Evolutionary conservation across 2,329 filamentous ascomycete species (phyloP).

Genomic region (Nectriaceae sp.): DNA sequence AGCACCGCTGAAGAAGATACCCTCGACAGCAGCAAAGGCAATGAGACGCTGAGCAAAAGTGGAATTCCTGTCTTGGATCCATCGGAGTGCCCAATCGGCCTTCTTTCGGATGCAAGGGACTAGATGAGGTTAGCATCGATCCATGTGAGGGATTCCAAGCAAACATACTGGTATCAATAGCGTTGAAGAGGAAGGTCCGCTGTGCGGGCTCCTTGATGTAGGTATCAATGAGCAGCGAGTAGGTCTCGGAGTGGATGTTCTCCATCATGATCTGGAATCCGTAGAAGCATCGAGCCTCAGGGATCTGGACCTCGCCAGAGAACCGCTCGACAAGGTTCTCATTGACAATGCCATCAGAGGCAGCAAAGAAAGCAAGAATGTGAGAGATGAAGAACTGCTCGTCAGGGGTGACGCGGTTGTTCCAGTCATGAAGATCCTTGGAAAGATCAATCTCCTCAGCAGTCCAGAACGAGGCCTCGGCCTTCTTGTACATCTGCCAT

Average conservation of each 20-base stretch:
- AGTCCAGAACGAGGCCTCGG: slow-evolving; percentile 99
- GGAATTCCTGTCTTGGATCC: slow-evolving; percentile 92
- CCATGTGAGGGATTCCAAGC: neutral
- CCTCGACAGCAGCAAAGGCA: slow-evolving; percentile 96
- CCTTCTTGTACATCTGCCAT: slow-evolving; percentile 99
- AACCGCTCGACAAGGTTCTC: slow-evolving; percentile 99
- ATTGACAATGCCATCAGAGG: slow-evolving; percentile 98
- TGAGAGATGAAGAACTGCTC: slow-evolving; percentile 99
- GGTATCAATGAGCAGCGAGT: slow-evolving; percentile 97
- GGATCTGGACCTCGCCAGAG: slow-evolving; percentile 94
- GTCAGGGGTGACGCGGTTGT: slow-evolving; percentile 94
- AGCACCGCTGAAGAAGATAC: slow-evolving; percentile 99
- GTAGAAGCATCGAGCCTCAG: slow-evolving; percentile 99
- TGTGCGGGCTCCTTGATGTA: slow-evolving; percentile 99
- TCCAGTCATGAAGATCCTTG: slow-evolving; percentile 99
- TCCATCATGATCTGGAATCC: slow-evolving; percentile 99
- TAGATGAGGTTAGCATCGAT: slow-evolving; percentile 35
- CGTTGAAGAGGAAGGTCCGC: slow-evolving; percentile 93
- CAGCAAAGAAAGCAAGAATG: slow-evolving; percentile 98
- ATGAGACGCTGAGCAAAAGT: slow-evolving; percentile 95
- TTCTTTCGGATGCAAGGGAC: slow-evolving; percentile 98
- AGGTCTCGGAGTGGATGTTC: slow-evolving; percentile 99
- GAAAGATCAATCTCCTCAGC: slow-evolving; percentile 99
- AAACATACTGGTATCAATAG: slow-evolving; percentile 89
- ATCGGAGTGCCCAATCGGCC: slow-evolving; percentile 94